Conservation (phyloP, 164 flowering plant genomes). For the Echeveria elegans region DNA sequence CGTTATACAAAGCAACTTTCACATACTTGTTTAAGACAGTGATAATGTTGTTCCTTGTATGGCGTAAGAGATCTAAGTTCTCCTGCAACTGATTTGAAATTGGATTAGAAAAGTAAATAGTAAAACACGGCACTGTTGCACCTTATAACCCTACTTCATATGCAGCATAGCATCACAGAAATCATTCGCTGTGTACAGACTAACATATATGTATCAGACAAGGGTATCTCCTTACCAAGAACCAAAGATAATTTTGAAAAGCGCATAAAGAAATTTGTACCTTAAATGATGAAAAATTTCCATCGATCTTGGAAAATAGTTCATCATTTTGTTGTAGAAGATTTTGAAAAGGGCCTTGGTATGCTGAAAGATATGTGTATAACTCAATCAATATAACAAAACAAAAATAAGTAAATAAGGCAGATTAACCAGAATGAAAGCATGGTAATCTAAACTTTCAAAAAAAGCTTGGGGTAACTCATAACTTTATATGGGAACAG, state of each 20-base stretch:
- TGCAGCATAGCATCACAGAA: not conserved
- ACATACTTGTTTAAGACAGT: slow-evolving; percentile 68
- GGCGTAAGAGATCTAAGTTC: slow-evolving; percentile 63
- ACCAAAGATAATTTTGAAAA: not conserved
- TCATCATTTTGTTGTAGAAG: not conserved
- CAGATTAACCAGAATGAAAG: too few relatives aligned
- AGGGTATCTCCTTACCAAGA: not conserved
- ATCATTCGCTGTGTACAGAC: too few relatives aligned
- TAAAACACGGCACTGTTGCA: not conserved
- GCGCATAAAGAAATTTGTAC: not conserved
- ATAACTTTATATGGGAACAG: not conserved
- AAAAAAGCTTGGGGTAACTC: not conserved
- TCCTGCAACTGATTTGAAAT: slow-evolving; percentile 51
- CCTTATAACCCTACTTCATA: not conserved
- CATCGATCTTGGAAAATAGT: not conserved
- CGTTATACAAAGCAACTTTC: not conserved
- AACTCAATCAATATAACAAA: slow-evolving; percentile 1
- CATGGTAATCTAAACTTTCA: too few relatives aligned
- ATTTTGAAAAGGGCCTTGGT: slow-evolving; percentile 2
- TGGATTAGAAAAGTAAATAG: not conserved
- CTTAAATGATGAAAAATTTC: slow-evolving; percentile 6
- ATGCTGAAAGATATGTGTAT: not conserved
- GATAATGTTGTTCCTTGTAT: slow-evolving; percentile 54
- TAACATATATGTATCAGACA: not conserved
- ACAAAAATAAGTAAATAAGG: too few relatives aligned